A percentile compares a stretch with the other conserved stretches of the same genome.
phyloP scores from a whole-genome alignment of 345 rosid genomes.

The Citropsis articulata region DNA sequence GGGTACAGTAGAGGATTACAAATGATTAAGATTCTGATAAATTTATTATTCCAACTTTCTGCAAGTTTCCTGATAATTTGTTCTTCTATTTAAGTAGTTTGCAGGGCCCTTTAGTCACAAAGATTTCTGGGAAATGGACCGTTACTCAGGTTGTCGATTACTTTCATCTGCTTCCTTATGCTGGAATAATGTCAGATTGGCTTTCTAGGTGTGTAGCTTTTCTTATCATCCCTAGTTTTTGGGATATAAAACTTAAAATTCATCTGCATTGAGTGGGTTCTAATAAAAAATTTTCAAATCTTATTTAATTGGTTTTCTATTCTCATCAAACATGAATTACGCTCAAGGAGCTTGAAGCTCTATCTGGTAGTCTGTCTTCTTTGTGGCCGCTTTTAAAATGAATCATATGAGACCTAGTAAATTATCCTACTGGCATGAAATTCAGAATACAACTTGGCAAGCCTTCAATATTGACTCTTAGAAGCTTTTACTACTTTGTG shows the following conservation, averaged over 20 bases:
- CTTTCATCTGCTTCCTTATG: conserved; percentile 58
- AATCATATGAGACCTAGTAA: neutral
- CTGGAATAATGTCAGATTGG: conserved; percentile 43
- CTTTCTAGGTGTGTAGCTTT: conserved; percentile 38
- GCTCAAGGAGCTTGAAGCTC: neutral
- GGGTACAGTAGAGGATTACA: neutral
- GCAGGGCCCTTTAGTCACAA: conserved; percentile 51
- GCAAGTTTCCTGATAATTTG: neutral
- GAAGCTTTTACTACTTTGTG: neutral
- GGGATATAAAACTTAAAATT: neutral
- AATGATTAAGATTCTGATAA: neutral
- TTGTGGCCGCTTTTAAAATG: neutral
- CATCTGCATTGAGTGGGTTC: neutral
- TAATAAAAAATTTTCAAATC: neutral
- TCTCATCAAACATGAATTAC: neutral
- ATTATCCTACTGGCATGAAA: neutral
- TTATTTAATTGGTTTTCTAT: neutral
- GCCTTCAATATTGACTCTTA: neutral
- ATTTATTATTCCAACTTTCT: neutral
- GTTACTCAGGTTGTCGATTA: conserved; percentile 40
- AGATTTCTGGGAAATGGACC: conserved; percentile 33
- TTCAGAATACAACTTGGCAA: neutral
- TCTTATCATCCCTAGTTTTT: neutral
- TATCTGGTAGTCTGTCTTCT: neutral
- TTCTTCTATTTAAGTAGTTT: conserved; percentile 33